Percentiles rank a stretch among this genome's conserved stretches.
phyloP scores from a whole-genome alignment of 2,329 filamentous ascomycete genomes.

The Colletotrichum karsti region DNA sequence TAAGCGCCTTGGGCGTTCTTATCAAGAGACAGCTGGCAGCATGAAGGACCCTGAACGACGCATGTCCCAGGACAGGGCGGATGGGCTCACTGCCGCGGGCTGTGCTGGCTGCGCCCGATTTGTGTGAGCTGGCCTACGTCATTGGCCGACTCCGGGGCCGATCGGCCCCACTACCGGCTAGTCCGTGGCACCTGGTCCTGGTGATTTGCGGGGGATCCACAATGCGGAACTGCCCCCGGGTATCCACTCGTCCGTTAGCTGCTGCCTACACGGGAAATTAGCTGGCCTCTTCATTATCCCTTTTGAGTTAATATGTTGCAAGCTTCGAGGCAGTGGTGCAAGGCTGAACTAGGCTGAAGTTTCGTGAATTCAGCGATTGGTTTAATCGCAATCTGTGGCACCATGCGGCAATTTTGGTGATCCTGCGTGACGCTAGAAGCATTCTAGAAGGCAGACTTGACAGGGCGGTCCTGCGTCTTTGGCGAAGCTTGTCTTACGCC shows the following conservation, averaged over 20 bases:
- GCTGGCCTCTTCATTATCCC: background rate
- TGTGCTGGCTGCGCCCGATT: background rate
- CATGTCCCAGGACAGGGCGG: background rate
- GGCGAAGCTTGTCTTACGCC: background rate
- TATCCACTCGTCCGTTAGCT: background rate
- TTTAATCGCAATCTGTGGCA: background rate
- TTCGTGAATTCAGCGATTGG: background rate
- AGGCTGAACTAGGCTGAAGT: background rate
- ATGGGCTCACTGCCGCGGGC: background rate
- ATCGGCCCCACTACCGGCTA: background rate
- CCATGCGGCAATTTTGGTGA: background rate
- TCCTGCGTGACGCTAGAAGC: slow-evolving; percentile 13
- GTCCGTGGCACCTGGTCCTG: background rate
- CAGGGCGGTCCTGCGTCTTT: background rate
- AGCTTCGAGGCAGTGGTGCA: background rate
- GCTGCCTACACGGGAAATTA: too few species aligned
- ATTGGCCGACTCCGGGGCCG: background rate
- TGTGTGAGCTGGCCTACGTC: background rate
- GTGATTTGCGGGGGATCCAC: background rate
- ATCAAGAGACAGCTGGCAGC: background rate
- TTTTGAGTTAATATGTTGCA: background rate
- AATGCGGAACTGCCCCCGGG: background rate
- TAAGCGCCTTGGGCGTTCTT: background rate
- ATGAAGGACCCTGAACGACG: background rate
- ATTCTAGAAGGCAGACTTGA: slow-evolving; percentile 8